Evolutionary conservation across 192 early-diverging fungal species (phyloP).

Genomic region (Dissophora globulifera): DNA sequence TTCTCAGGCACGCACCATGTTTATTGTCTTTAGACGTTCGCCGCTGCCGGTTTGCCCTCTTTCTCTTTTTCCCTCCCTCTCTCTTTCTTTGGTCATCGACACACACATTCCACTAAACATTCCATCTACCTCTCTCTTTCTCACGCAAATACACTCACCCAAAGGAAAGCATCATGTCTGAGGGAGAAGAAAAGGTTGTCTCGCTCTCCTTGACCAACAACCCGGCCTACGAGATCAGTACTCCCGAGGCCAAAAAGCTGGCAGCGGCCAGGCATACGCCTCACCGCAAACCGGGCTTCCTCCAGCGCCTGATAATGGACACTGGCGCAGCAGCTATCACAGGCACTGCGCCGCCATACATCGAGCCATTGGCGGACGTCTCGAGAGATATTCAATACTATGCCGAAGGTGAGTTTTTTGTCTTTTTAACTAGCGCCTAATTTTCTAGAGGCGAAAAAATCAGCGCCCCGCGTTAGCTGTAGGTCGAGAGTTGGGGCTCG

Average conservation of each 20-base stretch:
- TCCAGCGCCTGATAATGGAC: constrained; percentile 18
- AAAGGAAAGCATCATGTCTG: constrained; percentile 20
- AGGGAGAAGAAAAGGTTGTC: constrained; percentile 6
- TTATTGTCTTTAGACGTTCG: constrained; percentile 1
- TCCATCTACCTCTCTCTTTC: too few relatives aligned
- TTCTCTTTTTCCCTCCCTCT: background rate
- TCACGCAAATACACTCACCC: too few relatives aligned
- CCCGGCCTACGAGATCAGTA: constrained; percentile 24
- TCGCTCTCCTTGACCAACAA: constrained; percentile 28
- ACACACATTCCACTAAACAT: background rate
- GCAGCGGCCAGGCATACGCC: constrained; percentile 26
- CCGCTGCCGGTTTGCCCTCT: background rate
- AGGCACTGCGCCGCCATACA: background rate
- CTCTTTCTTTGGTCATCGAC: background rate
- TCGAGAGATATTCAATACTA: constrained; percentile 46
- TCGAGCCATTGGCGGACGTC: constrained; percentile 38
- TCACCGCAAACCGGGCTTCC: constrained; percentile 10
- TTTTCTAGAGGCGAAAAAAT: background rate
- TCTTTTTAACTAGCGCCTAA: background rate
- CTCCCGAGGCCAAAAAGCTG: constrained; percentile 18
- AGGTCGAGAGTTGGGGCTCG: too few relatives aligned
- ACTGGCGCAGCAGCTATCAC: background rate
- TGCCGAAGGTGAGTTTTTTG: constrained; percentile 29
- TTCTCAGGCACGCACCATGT: background rate
- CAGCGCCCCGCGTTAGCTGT: too few relatives aligned